Conservation (phyloP, 148 eudicot genomes). For the Fagopyrum tataricum region DNA sequence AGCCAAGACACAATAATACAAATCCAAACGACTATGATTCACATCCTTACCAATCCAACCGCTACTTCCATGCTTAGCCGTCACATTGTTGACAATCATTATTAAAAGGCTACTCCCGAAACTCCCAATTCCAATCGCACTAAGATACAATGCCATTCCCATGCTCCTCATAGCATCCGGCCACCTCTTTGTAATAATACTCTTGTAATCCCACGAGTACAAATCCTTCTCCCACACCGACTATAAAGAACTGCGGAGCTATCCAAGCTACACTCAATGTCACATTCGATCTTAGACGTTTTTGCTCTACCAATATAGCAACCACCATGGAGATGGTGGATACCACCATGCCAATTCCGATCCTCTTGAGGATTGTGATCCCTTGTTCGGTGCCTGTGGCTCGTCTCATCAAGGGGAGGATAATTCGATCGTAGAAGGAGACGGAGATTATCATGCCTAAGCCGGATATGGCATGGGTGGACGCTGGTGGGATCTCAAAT, state of each 20-base stretch:
- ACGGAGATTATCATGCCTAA: constrained; percentile 35
- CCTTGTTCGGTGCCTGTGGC: constrained; percentile 49
- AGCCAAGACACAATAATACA: constrained; percentile 36
- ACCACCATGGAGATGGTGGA: constrained; percentile 29
- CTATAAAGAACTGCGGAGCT: constrained; percentile 48
- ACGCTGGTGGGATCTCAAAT: constrained; percentile 50
- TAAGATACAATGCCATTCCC: constrained; percentile 51
- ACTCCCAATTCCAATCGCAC: constrained; percentile 48
- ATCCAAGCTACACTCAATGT: constrained; percentile 50
- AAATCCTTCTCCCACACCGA: constrained; percentile 57
- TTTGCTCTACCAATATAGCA: constrained; percentile 43
- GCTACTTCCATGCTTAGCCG: constrained; percentile 27
- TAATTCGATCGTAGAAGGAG: constrained; percentile 34
- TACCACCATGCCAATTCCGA: constrained; percentile 56
- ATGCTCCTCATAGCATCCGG: constrained; percentile 66
- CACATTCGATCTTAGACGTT: constrained; percentile 22
- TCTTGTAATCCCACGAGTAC: constrained; percentile 64
- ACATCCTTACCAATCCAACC: constrained; percentile 49
- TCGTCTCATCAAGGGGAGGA: constrained; percentile 41
- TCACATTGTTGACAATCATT: constrained; percentile 25
- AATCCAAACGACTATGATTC: constrained; percentile 36
- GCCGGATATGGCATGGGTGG: constrained; percentile 30
- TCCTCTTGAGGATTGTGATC: constrained; percentile 40
- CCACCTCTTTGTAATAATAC: constrained; percentile 61
- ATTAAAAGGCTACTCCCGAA: constrained; percentile 43